Conservation (phyloP, 2,329 filamentous ascomycete species). For the Aspergillus chevalieri region DNA sequence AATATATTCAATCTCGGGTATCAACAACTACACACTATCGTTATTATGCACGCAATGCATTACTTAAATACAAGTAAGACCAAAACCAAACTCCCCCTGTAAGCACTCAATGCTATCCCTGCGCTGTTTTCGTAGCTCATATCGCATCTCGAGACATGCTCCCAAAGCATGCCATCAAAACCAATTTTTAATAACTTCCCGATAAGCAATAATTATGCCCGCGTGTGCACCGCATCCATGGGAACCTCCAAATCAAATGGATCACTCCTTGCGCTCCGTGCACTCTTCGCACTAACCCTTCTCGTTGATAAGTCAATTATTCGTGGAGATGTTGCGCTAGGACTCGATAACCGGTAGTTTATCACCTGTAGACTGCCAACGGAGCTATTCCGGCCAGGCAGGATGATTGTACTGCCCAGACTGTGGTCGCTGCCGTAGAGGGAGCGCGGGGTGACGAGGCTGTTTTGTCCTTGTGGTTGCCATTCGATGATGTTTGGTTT, state of each 20-base stretch:
- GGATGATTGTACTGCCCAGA: slow-evolving; percentile 23
- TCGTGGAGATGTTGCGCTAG: not conserved
- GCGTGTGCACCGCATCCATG: slow-evolving; percentile 25
- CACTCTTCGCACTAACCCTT: slow-evolving; percentile 24
- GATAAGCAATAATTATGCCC: not conserved
- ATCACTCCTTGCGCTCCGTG: slow-evolving; percentile 20
- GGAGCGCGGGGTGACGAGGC: slow-evolving; percentile 1
- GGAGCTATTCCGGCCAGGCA: slow-evolving; percentile 19
- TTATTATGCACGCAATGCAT: too few relatives aligned
- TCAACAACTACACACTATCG: too few relatives aligned
- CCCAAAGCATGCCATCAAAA: too few relatives aligned
- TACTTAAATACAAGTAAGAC: too few relatives aligned
- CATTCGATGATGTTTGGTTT: not conserved
- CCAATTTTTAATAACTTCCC: too few relatives aligned
- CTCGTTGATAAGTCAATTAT: slow-evolving; percentile 6
- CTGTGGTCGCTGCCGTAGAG: slow-evolving; percentile 15
- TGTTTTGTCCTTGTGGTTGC: not conserved
- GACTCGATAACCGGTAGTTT: slow-evolving; percentile 10
- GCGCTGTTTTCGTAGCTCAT: too few relatives aligned
- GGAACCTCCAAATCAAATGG: slow-evolving; percentile 31
- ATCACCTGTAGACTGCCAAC: slow-evolving; percentile 11
- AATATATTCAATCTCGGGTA: too few relatives aligned
- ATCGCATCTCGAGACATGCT: too few relatives aligned
- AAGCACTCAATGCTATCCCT: too few relatives aligned
- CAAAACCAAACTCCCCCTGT: too few relatives aligned